A percentile compares a stretch with the other conserved stretches of the same genome.
Evolutionary conservation across 2,329 filamentous ascomycete species (phyloP).

Genomic region (Verticillium nubilum): DNA sequence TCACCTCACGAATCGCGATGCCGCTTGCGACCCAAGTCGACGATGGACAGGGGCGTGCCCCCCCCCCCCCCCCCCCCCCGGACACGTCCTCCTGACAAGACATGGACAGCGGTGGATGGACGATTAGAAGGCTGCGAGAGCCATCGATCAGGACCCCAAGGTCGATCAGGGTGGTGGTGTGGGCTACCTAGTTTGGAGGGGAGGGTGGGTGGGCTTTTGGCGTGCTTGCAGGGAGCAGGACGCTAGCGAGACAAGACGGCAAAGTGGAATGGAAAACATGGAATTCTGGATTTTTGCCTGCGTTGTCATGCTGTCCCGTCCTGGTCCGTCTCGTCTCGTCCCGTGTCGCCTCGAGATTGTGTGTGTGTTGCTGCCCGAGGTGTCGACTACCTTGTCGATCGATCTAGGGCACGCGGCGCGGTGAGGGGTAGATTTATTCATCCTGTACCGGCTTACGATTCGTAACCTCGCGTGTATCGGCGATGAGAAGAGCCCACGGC

Average conservation of each 20-base stretch:
- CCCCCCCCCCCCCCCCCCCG: not conserved
- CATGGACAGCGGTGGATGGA: not conserved
- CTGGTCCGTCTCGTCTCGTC: not conserved
- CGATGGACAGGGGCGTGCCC: not conserved
- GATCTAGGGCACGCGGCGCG: not conserved
- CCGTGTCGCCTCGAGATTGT: not conserved
- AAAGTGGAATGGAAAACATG: slow-evolving; percentile 3
- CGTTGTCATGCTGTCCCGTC: not conserved
- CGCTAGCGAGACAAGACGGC: not conserved
- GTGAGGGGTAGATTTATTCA: not conserved
- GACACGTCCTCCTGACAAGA: not conserved
- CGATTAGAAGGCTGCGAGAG: not conserved
- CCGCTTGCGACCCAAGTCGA: not conserved
- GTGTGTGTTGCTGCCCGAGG: not conserved
- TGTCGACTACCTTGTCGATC: not conserved
- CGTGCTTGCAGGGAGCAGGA: not conserved
- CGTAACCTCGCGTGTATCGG: not conserved
- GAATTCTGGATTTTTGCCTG: slow-evolving; percentile 1
- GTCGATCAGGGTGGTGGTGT: not conserved
- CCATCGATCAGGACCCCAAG: not conserved
- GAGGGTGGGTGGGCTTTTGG: not conserved
- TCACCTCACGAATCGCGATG: not conserved
- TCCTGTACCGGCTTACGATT: not conserved
- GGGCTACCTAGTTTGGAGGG: not conserved
- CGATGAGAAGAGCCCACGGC: not conserved